A percentile compares a stretch with the other conserved stretches of the same genome.
Conservation (phyloP, 768 basidiomycete species). For the Pholiota microspora region DNA sequence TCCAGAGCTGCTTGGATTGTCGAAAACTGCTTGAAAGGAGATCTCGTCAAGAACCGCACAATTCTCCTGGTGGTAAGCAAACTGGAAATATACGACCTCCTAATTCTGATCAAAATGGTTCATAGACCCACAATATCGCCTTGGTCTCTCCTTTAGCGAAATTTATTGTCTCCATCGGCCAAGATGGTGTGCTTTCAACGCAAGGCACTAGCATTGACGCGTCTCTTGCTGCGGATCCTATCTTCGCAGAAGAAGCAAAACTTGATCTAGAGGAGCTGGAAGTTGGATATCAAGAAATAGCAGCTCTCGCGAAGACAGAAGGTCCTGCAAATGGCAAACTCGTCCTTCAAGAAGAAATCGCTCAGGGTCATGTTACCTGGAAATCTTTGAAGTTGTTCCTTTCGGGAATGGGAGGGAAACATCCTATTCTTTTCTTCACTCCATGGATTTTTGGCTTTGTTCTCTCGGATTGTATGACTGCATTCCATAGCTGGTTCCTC, state of each 20-base stretch:
- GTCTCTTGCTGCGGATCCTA: conserved; percentile 37
- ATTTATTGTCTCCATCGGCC: conserved; percentile 53
- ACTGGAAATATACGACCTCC: conserved; percentile 65
- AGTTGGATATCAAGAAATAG: conserved; percentile 18
- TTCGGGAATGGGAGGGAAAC: conserved; percentile 30
- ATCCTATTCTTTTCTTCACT: conserved; percentile 31
- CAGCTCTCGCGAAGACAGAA: conserved; percentile 17
- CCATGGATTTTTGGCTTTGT: conserved; percentile 25
- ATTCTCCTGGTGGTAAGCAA: conserved; percentile 47
- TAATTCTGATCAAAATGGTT: conserved; percentile 13
- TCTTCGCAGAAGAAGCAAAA: conserved; percentile 29
- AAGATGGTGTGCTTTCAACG: conserved; percentile 48
- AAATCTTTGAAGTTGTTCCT: conserved; percentile 34
- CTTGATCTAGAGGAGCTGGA: conserved; percentile 26
- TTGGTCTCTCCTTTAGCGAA: conserved; percentile 49
- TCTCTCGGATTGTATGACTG: conserved; percentile 21
- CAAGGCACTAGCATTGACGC: conserved; percentile 44
- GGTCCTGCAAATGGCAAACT: conserved; percentile 46
- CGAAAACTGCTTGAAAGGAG: conserved; percentile 70
- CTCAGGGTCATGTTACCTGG: conserved; percentile 26
- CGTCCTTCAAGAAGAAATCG: conserved; percentile 59
- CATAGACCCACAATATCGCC: conserved; percentile 45
- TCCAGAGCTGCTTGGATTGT: conserved; percentile 64
- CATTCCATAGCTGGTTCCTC: conserved; percentile 39
- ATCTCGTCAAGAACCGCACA: conserved; percentile 71